Base-by-base conservation (phyloP, 2,329 filamentous ascomycete genomes). In the Colletotrichum sp. region DNA sequence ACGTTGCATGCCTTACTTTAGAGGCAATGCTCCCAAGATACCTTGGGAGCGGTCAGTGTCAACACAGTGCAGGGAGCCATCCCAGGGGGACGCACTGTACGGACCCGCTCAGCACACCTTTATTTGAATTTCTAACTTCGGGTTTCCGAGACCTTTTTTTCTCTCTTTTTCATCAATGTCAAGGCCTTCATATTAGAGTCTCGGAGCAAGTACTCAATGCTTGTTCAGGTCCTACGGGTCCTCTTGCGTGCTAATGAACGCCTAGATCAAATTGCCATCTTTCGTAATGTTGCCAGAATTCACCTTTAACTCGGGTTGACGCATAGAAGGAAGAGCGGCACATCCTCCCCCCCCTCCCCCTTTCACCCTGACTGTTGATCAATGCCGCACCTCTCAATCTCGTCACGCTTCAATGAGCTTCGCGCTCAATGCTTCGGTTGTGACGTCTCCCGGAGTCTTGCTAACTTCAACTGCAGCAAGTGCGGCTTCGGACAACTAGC, bases 121-220 rank as follows among this genome's bases (percentile, higher is more conserved):
- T 96, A 96, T 82, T 98, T 98, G 58, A 92, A 90, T 85, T 52
- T 52, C 98, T 95, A 72, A 95, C 77, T 93, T 92, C 65, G 94
- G 94, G 36, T 38, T 21, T 67, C 28, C 28, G 28, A 30, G 8
- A 30, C 3, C 76, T 82, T 82, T 82, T 77, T 82, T 82, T 82
- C 84, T 84, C 85, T 86, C 87, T 89, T 87, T 86, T 84, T 86
- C 88, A 86, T 90, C 89, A 96, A 95, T 95, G 93, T 95, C 92
- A 92, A 89, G 93, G 93, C 95, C 93, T 94, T 93, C 92, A 94
- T 95, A 94, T 96, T 99, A 99, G 97, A 99, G 97, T 99, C 97
- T 98, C 96, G 96, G 94, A 94, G 93, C 92, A 94, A 92, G 94
- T 86, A 84, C 84, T 96, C 95, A 95, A 91, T 99, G 92, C 94